A percentile compares a stretch with the other conserved stretches of the same genome.
Conservation (phyloP, 345 rosid species). For the Pelargonium nanum region DNA sequence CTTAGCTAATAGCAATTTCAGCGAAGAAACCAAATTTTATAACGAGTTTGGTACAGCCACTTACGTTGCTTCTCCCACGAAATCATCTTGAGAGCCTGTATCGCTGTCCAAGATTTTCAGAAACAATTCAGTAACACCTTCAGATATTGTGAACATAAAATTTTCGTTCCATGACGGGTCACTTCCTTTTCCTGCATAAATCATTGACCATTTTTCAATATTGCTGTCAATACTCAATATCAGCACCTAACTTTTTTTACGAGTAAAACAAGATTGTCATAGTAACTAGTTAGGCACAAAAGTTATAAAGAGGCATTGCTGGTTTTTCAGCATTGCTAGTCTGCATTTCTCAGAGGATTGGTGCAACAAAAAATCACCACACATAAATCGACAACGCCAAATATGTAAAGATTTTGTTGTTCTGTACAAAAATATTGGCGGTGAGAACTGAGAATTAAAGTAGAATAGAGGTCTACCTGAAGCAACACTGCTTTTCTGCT, state of each 20-base stretch:
- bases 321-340: not conserved
- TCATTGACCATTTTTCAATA: not conserved
- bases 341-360: not conserved
- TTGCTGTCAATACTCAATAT: not conserved
- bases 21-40: not conserved
- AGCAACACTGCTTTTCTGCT: conserved; percentile 60
- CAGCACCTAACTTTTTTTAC: not conserved
- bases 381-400: not conserved
- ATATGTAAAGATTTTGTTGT: not conserved
- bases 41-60: conserved; percentile 5
- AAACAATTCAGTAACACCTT: conserved; percentile 35
- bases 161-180: conserved; percentile 76
- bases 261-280: not conserved
- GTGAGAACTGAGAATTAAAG: not conserved
- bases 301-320: no score
- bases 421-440: not conserved
- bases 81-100: conserved; percentile 38
- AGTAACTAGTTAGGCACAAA: no score
- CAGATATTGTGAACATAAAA: conserved; percentile 52
- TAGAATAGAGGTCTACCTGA: conserved; percentile 28
- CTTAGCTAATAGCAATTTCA: not conserved
- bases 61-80: conserved; percentile 64
- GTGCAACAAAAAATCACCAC: not conserved
- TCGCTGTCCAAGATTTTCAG: conserved; percentile 70
- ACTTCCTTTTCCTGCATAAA: conserved; percentile 41